Percentiles rank a stretch among this genome's conserved stretches.
Conservation (phyloP, 73 alveolate species). For the Stentor roeselii region DNA sequence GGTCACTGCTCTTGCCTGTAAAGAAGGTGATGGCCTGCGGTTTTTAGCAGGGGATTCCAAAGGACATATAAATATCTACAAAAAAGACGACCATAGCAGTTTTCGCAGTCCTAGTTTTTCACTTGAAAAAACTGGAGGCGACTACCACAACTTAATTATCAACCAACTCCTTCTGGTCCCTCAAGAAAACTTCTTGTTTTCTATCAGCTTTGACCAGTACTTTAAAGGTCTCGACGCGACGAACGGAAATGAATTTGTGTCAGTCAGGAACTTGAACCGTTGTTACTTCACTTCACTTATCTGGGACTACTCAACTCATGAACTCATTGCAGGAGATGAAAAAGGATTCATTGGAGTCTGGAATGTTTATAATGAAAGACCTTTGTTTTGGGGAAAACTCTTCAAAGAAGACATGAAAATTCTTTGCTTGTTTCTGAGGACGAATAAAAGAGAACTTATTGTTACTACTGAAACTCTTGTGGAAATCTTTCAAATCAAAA, state of each 20-base stretch:
- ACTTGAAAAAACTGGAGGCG: conserved; percentile 61
- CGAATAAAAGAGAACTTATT: conserved; percentile 54
- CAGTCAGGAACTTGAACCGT: conserved; percentile 74
- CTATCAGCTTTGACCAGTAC: conserved; percentile 78
- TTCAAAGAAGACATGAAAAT: conserved; percentile 51
- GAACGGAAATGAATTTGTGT: conserved; percentile 67
- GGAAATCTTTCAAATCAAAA: conserved; percentile 54
- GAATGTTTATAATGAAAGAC: conserved; percentile 83
- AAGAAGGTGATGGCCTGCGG: conserved; percentile 72
- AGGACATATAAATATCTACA: conserved; percentile 73
- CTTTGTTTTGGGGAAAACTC: conserved; percentile 56
- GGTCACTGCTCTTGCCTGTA: conserved; percentile 67
- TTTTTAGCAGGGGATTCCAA: conserved; percentile 89
- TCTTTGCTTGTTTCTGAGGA: conserved; percentile 21
- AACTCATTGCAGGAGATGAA: conserved; percentile 78
- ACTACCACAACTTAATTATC: conserved; percentile 70
- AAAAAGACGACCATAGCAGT: conserved; percentile 51
- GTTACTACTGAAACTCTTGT: conserved; percentile 66
- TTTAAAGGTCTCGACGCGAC: conserved; percentile 78
- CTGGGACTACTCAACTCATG: conserved; percentile 49
- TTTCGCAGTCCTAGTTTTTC: too few species aligned
- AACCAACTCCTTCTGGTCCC: conserved; percentile 65
- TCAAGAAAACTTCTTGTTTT: conserved; percentile 74
- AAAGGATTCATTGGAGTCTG: conserved; percentile 73
- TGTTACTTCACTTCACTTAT: conserved; percentile 58